A percentile compares a stretch with the other conserved stretches of the same genome.
Evolutionary conservation across 2,329 filamentous ascomycete species (phyloP).

Genomic region (Ascochyta pisi): DNA sequence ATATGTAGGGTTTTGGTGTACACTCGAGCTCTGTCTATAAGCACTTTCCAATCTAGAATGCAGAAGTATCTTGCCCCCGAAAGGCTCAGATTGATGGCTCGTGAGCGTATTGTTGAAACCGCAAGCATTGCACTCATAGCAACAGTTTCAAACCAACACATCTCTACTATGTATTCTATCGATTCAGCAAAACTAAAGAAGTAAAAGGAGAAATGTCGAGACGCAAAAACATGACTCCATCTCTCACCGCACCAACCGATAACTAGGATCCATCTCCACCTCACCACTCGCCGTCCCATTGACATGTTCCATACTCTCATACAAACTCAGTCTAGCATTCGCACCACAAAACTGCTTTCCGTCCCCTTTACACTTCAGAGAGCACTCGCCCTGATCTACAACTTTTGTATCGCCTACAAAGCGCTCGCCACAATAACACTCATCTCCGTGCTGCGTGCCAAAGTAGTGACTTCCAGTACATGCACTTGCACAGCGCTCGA

Average conservation of each 20-base stretch:
- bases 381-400: slow-evolving; percentile 27
- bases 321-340: slow-evolving; percentile 28
- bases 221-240: not conserved
- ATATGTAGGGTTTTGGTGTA: no score
- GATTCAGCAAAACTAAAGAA: no score
- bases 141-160: no score
- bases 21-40: no score
- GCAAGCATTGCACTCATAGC: no score
- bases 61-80: no score
- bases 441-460: slow-evolving; percentile 25
- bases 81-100: no score
- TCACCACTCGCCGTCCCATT: slow-evolving; percentile 12
- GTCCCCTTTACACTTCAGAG: slow-evolving; percentile 24
- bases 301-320: slow-evolving; percentile 45
- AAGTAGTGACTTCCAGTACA: slow-evolving; percentile 21
- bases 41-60: no score
- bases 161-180: no score
- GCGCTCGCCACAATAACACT: slow-evolving; percentile 30
- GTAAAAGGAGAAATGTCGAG: no score
- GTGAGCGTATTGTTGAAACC: no score
- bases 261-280: slow-evolving; percentile 3
- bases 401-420: slow-evolving; percentile 14
- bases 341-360: slow-evolving; percentile 28
- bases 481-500: slow-evolving; percentile 21
- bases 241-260: not conserved